Conservation (phyloP, 176 grass and related monocot genomes). For the Carex littledalei region DNA sequence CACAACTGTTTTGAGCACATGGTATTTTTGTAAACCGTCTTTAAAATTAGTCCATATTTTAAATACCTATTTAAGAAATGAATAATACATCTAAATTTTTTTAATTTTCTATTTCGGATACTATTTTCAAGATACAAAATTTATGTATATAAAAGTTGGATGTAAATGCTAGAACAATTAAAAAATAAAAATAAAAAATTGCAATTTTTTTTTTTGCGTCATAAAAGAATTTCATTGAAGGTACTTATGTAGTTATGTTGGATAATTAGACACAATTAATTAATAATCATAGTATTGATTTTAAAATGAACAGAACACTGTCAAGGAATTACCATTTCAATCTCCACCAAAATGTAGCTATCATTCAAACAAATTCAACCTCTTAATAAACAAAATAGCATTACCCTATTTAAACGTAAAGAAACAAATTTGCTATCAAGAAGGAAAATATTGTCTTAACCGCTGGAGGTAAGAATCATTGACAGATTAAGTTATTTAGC, state of each 20-base stretch:
- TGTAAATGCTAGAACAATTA: too few relatives aligned
- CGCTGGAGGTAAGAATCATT: not conserved
- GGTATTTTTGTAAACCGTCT: too few relatives aligned
- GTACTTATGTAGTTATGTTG: not conserved
- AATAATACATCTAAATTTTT: too few relatives aligned
- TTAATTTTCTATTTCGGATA: too few relatives aligned
- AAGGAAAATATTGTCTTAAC: not conserved
- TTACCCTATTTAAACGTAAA: not conserved
- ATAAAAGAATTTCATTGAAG: not conserved
- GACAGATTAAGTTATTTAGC: not conserved
- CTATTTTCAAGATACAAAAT: too few relatives aligned
- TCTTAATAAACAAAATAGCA: not conserved
- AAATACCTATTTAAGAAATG: not conserved
- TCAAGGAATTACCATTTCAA: not conserved
- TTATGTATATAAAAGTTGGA: too few relatives aligned
- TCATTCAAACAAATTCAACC: not conserved
- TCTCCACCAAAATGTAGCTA: not conserved
- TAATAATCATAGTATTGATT: not conserved
- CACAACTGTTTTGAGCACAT: too few relatives aligned
- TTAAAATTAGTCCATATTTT: not conserved
- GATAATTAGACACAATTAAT: not conserved
- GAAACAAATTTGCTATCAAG: not conserved
- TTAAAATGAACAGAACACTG: not conserved
- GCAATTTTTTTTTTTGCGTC: not conserved
- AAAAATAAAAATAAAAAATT: not conserved